Conservation (phyloP, 2,329 filamentous ascomycete genomes). For the Zymoseptoria passerinii region DNA sequence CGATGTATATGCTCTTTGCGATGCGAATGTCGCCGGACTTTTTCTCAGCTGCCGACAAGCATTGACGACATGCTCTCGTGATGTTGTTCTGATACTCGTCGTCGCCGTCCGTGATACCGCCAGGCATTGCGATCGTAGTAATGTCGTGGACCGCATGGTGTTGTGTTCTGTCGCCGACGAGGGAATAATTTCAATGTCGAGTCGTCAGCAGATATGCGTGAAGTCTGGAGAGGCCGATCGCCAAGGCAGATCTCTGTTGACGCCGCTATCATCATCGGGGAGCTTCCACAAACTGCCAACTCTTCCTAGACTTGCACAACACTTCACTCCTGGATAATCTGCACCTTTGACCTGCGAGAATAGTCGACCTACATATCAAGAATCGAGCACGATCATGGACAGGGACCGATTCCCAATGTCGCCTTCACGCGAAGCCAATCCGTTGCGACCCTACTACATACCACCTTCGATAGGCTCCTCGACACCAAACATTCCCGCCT, state of each 20-base stretch:
- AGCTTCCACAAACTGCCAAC: not conserved
- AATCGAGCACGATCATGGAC: not conserved
- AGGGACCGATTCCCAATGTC: slow-evolving; percentile 31
- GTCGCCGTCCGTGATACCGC: slow-evolving; percentile 2
- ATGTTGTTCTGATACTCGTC: not conserved
- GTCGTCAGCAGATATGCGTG: not conserved
- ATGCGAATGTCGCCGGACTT: slow-evolving; percentile 2
- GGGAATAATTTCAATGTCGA: not conserved
- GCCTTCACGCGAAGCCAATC: slow-evolving; percentile 48
- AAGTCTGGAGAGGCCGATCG: not conserved
- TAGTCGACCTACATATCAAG: not conserved
- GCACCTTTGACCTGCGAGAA: not conserved
- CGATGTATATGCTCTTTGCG: not conserved
- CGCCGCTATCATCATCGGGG: not conserved
- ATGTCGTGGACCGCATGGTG: not conserved
- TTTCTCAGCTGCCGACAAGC: not conserved
- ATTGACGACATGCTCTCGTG: slow-evolving; percentile 1
- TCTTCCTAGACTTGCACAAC: not conserved
- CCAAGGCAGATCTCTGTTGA: not conserved
- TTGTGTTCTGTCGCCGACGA: not conserved
- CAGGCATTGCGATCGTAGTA: not conserved
- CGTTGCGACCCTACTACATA: slow-evolving; percentile 63
- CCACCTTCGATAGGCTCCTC: slow-evolving; percentile 50
- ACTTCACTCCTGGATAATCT: not conserved
- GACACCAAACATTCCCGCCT: slow-evolving; percentile 35